phyloP scores from a whole-genome alignment of 768 basidiomycete genomes.

The Amylocystis lapponica region DNA sequence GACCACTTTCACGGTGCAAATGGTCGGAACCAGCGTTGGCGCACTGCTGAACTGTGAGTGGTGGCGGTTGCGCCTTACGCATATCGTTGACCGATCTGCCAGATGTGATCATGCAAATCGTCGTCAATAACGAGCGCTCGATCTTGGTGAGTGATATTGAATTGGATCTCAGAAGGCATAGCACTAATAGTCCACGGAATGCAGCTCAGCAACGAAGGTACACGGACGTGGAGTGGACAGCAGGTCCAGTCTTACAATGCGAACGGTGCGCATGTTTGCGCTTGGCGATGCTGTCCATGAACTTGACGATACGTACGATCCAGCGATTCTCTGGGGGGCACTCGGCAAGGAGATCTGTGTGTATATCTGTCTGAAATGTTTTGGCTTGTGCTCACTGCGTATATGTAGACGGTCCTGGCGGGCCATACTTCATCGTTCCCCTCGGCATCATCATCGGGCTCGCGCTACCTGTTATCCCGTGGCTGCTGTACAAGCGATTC shows the following conservation, averaged over 20 bases:
- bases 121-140: conserved; percentile 31
- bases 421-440: conserved; percentile 3
- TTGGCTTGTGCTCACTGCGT: too few relatives aligned
- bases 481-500: conserved; percentile 2
- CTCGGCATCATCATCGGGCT: conserved; percentile 3
- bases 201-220: conserved; percentile 39
- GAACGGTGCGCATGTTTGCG: conserved; percentile 23
- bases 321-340: conserved; percentile 4
- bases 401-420: not conserved
- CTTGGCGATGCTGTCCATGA: not conserved
- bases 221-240: conserved; percentile 46
- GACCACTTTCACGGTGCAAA: conserved; percentile 43
- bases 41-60: conserved; percentile 32
- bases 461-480: conserved; percentile 1
- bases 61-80: not conserved
- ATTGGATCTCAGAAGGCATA: not conserved
- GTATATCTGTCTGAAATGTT: not conserved
- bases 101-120: conserved; percentile 27
- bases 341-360: conserved; percentile 3
- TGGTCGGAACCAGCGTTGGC: conserved; percentile 45
- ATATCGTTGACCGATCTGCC: not conserved
- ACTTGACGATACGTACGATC: not conserved
- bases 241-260: conserved; percentile 45
- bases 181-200: too few relatives aligned
- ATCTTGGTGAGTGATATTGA: conserved; percentile 32